A percentile compares a stretch with the other conserved stretches of the same genome.
Evolutionary conservation across 2,329 filamentous ascomycete species (phyloP).

Genomic region (Bertia moriformis): DNA sequence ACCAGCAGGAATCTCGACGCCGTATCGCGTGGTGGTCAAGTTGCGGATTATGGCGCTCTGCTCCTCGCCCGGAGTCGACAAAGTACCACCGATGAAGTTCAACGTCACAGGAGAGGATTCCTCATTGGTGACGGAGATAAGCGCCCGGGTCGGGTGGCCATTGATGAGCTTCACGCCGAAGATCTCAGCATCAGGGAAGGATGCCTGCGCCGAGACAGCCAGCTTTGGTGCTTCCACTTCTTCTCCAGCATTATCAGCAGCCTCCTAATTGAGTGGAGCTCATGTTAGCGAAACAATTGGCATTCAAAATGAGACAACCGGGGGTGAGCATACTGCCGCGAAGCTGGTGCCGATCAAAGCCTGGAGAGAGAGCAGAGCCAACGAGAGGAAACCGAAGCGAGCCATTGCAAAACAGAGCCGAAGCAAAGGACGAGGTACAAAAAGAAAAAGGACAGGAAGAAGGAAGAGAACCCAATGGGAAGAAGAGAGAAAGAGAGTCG

Average conservation of each 20-base stretch:
- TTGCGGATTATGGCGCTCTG: conserved; percentile 35
- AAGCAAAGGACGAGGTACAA: no score
- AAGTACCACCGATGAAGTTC: conserved; percentile 39
- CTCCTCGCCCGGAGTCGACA: conserved; percentile 25
- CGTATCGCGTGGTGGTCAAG: conserved; percentile 40
- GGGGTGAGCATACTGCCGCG: conserved; percentile 22
- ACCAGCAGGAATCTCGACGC: conserved; percentile 39
- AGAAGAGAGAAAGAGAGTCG: not conserved
- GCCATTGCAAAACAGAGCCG: conserved; percentile 32
- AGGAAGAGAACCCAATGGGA: not conserved
- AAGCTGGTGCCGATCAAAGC: conserved; percentile 32
- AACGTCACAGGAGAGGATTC: conserved; percentile 41
- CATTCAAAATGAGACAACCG: not conserved
- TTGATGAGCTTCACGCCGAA: conserved; percentile 58
- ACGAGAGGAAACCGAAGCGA: conserved; percentile 37
- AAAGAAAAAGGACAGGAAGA: not conserved
- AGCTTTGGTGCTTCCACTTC: conserved; percentile 24
- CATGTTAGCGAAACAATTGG: not conserved
- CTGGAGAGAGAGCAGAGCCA: conserved; percentile 37
- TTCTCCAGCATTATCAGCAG: conserved; percentile 6
- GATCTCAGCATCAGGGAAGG: conserved; percentile 34
- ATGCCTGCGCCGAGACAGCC: not conserved
- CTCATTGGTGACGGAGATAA: conserved; percentile 43
- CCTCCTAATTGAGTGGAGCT: not conserved
- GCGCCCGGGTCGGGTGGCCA: conserved; percentile 42